These are phyloP conservation scores for Triticum dicoccoides DNA, from an alignment of 176 grass and related monocot species.

Conservation along the genomic window DNA sequence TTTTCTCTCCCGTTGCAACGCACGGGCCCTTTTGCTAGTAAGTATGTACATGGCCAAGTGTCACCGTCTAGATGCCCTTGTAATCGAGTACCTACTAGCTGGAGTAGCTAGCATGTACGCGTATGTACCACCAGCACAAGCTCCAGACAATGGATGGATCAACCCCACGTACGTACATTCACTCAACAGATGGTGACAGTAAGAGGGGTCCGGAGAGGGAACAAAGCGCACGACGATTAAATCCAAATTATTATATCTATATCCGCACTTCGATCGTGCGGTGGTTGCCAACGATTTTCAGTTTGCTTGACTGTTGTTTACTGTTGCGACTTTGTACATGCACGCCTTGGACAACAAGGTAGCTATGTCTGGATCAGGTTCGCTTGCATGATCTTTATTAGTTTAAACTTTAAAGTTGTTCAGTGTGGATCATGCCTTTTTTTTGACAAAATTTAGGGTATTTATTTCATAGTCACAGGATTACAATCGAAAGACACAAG, in stretches of 20 bases:
- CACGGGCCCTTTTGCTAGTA: neutral
- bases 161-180: neutral
- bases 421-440: no score
- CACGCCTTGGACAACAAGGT: neutral
- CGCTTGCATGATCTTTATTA: no score
- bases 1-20: no score
- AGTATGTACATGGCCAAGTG: neutral
- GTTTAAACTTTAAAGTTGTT: no score
- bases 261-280: neutral
- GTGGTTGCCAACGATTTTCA: neutral
- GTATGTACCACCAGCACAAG: neutral
- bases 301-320: neutral
- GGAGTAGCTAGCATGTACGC: neutral
- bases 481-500: no score
- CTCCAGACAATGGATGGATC: neutral
- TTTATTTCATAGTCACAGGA: no score
- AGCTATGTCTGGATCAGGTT: no score
- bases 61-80: slow-evolving; percentile 12
- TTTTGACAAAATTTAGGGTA: no score
- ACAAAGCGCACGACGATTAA: neutral
- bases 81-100: no score
- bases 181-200: neutral
- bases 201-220: neutral
- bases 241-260: neutral
- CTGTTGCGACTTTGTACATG: neutral